Evolutionary conservation across 225 moss, liverwort and hornwort genomes (phyloP).

Genomic region (Pseudisothecium myosuroides): DNA sequence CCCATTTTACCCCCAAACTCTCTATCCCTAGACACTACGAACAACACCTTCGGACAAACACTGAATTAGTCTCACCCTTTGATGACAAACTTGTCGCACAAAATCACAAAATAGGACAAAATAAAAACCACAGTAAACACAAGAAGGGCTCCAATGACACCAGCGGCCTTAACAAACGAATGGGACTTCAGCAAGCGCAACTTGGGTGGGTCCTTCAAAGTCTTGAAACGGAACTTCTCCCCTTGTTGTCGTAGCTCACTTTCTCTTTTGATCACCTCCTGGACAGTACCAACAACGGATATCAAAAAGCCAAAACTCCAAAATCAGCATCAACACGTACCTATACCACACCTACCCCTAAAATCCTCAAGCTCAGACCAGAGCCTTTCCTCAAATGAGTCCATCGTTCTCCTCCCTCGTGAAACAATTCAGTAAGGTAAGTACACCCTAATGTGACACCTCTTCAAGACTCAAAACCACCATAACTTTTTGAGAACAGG

Average conservation of each 20-base stretch:
- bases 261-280: background rate
- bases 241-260: background rate
- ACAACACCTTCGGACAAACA: background rate
- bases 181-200: background rate
- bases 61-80: background rate
- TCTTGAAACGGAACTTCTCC: background rate
- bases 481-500: background rate
- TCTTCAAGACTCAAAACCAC: background rate
- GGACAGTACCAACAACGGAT: background rate
- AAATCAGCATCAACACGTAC: background rate
- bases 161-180: background rate
- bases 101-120: constrained; percentile 5
- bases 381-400: background rate
- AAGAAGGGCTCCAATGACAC: background rate
- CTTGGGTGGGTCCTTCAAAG: background rate
- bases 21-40: background rate
- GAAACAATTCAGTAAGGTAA: background rate
- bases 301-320: background rate
- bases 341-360: background rate
- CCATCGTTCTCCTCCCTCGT: background rate
- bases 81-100: constrained; percentile 1
- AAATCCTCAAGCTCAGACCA: background rate
- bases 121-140: background rate
- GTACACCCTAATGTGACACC: background rate
- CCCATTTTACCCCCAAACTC: background rate